phyloP scores from a whole-genome alignment of 1,284 basidiomycete genomes.

The Moesziomyces antarcticus region DNA sequence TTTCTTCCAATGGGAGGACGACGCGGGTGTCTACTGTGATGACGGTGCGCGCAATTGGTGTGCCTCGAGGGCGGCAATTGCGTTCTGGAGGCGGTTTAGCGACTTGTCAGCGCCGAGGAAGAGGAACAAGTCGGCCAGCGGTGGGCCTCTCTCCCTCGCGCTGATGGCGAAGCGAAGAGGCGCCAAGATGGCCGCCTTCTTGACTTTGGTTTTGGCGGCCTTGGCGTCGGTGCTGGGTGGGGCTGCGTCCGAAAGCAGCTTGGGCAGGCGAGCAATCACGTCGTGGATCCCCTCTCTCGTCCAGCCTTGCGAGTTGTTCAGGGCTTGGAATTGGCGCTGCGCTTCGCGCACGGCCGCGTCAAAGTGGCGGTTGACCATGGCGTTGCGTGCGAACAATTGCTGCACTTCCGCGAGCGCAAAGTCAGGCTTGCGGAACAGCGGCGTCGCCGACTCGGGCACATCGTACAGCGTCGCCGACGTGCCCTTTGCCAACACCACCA shows the following conservation, averaged over 20 bases:
- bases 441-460: constrained; percentile 14
- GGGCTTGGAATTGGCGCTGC: background rate
- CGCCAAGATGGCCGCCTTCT: constrained; percentile 36
- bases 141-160: constrained; percentile 26
- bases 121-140: constrained; percentile 35
- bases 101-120: constrained; percentile 25
- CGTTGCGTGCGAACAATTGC: constrained; percentile 9
- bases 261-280: constrained; percentile 21
- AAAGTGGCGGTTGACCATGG: constrained; percentile 25
- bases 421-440: constrained; percentile 21
- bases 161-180: constrained; percentile 44
- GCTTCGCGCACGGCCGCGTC: constrained; percentile 8
- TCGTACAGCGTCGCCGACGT: constrained; percentile 29
- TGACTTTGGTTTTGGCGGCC: constrained; percentile 22
- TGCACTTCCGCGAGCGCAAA: background rate
- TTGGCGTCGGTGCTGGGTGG: background rate
- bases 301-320: constrained; percentile 8
- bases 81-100: constrained; percentile 10
- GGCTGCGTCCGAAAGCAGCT: constrained; percentile 7
- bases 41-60: background rate
- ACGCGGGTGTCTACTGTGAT: background rate
- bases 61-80: constrained; percentile 7
- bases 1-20: too few relatives aligned
- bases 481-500: constrained; percentile 25
- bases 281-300: constrained; percentile 15